Evolutionary conservation across 768 basidiomycete genomes (phyloP).

Genomic region (Paxillus involutus): DNA sequence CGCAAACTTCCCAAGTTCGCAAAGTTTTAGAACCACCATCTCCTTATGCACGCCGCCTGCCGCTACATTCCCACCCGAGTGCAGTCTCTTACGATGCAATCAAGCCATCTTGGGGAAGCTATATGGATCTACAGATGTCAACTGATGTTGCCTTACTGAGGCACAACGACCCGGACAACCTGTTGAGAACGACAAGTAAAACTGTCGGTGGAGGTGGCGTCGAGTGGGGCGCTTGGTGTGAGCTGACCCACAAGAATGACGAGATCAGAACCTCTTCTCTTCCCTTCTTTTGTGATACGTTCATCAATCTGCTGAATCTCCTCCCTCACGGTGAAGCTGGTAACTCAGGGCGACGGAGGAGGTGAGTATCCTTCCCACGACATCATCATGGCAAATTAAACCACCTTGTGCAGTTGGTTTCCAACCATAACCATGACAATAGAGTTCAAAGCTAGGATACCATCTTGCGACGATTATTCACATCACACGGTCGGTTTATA

Average conservation of each 20-base stretch:
- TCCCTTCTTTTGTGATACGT: slow-evolving; percentile 58
- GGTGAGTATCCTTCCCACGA: slow-evolving; percentile 10
- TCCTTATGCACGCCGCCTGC: slow-evolving; percentile 57
- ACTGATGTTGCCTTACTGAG: slow-evolving; percentile 40
- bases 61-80: slow-evolving; percentile 55
- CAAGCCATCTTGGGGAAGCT: slow-evolving; percentile 35
- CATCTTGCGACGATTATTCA: slow-evolving; percentile 42
- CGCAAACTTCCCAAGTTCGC: slow-evolving; percentile 13
- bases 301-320: slow-evolving; percentile 44
- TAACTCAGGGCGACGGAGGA: slow-evolving; percentile 14
- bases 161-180: slow-evolving; percentile 38
- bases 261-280: slow-evolving; percentile 47
- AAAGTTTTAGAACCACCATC: slow-evolving; percentile 48
- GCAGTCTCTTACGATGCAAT: slow-evolving; percentile 25
- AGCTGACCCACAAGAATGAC: slow-evolving; percentile 46
- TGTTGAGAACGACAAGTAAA: slow-evolving; percentile 35
- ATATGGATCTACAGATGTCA: slow-evolving; percentile 34
- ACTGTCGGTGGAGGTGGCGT: slow-evolving; percentile 53
- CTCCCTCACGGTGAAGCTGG: slow-evolving; percentile 47
- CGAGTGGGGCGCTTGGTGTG: slow-evolving; percentile 57
- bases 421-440: slow-evolving; percentile 61
- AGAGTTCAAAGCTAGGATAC: slow-evolving; percentile 64
- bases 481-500: slow-evolving; percentile 59
- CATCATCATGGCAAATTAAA: not conserved
- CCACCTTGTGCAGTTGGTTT: slow-evolving; percentile 46